Percentiles rank a stretch among this genome's conserved stretches.
Conservation (phyloP, 495 filamentous ascomycete genomes). For the Diplogelasinospora grovesii region DNA sequence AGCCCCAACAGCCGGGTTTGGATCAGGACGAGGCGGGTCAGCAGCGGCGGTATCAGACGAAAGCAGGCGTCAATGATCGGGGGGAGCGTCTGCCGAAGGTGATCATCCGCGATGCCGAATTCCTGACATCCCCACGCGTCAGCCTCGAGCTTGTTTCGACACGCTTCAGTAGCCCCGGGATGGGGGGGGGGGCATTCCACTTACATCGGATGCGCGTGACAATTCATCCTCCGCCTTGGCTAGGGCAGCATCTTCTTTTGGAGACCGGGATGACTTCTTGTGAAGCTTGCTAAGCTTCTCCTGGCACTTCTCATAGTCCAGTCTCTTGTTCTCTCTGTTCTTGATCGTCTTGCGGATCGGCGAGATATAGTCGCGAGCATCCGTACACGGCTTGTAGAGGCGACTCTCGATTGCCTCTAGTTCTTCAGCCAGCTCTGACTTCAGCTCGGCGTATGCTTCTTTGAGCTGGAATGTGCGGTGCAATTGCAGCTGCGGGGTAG, state of each 20-base stretch:
- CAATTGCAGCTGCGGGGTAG: slow-evolving; percentile 59
- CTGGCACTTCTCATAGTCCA: slow-evolving; percentile 82
- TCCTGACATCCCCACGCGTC: slow-evolving; percentile 53
- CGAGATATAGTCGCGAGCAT: slow-evolving; percentile 63
- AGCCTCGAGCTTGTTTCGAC: too few relatives aligned
- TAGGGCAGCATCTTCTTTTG: slow-evolving; percentile 70
- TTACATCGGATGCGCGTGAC: slow-evolving; percentile 58
- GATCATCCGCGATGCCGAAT: slow-evolving; percentile 76
- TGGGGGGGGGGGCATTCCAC: slow-evolving; percentile 8
- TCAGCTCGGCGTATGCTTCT: slow-evolving; percentile 66
- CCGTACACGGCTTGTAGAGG: slow-evolving; percentile 64
- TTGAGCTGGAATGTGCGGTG: slow-evolving; percentile 62
- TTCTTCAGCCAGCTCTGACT: slow-evolving; percentile 67
- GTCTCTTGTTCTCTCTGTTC: slow-evolving; percentile 80
- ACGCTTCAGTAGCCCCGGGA: too few relatives aligned
- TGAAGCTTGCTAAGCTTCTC: slow-evolving; percentile 62
- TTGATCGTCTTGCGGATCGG: slow-evolving; percentile 88
- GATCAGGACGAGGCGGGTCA: slow-evolving; percentile 66
- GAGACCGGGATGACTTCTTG: slow-evolving; percentile 64
- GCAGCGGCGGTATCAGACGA: slow-evolving; percentile 70
- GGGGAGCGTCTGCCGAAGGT: slow-evolving; percentile 68
- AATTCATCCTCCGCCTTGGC: slow-evolving; percentile 77
- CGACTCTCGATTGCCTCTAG: slow-evolving; percentile 63
- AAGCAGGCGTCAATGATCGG: slow-evolving; percentile 67
- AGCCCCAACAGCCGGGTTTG: slow-evolving; percentile 80